phyloP scores from a whole-genome alignment of 1,284 basidiomycete species.

The Schizophyllum amplum region DNA sequence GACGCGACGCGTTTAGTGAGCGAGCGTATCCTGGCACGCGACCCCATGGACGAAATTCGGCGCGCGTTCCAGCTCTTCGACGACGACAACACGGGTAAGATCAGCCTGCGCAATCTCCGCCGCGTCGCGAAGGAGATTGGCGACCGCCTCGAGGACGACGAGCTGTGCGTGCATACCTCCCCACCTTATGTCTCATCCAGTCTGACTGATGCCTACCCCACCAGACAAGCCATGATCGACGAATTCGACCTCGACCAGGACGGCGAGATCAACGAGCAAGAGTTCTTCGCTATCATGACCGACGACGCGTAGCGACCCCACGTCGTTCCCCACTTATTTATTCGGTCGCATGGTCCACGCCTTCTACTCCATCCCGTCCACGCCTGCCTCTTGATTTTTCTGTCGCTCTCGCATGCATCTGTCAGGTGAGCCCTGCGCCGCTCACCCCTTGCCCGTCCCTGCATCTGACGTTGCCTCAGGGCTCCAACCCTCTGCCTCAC shows the following conservation, averaged over 20 bases:
- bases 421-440: background rate
- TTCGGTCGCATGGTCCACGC: too few species aligned
- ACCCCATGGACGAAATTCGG: slow-evolving; percentile 95
- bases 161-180: slow-evolving; percentile 63
- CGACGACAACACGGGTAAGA: slow-evolving; percentile 93
- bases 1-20: slow-evolving; percentile 58
- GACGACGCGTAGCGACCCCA: slow-evolving; percentile 46
- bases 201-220: slow-evolving; percentile 1
- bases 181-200: background rate
- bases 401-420: background rate
- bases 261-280: slow-evolving; percentile 92
- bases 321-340: background rate
- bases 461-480: background rate
- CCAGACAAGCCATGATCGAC: slow-evolving; percentile 99
- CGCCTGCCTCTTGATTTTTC: background rate
- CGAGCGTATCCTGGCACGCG: slow-evolving; percentile 85
- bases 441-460: background rate
- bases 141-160: slow-evolving; percentile 93
- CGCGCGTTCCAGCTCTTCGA: slow-evolving; percentile 96
- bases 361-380: background rate
- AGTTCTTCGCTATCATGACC: slow-evolving; percentile 95
- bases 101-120: slow-evolving; percentile 84
- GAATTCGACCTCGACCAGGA: slow-evolving; percentile 99
- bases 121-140: slow-evolving; percentile 97
- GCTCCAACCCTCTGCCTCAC: too few species aligned